Base-by-base conservation (phyloP, 225 moss, liverwort and hornwort genomes). In the Anthoceros angustus region DNA sequence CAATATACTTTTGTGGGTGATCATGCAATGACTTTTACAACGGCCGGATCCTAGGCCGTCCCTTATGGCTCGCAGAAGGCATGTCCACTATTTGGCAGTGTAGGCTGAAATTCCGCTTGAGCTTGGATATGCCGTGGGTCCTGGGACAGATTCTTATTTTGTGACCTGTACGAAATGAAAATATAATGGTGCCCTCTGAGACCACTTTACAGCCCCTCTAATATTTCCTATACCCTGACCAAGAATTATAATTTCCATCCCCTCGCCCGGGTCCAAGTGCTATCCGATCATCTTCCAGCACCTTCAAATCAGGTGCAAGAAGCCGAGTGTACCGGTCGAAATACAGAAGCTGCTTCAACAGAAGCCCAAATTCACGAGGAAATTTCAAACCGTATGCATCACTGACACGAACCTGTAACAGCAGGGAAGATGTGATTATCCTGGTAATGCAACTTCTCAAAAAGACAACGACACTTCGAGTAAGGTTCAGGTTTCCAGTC, bases 241-340 rank as follows among this genome's bases (percentile, higher is more conserved):
- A 12, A 12, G 46, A 12, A 48, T 18, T 12, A 48, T 48, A 2
- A 48, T 0, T 1, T 18, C 46, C 46, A 5, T 23, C 23, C n/a
- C n/a, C n/a, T 23, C n/a, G 23, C n/a, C n/a, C n/a, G n/a, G n/a
- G n/a, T 20, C 18, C 78, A 46, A 86, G 85, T 39, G 76, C 69
- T 40, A 95, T 80, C 12, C 91, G 88, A 42, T 82, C 85, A 39
- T 95, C 95, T 61, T 91, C 85, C 3, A 95, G 72, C 60, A 95
- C 86, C 73, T 91, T 91, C 73, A 95, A 77, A 43, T 80, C 73
- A 9, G 91, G 95, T 45, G 95, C 95, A 66, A 95, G 81, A 62
- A 95, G 65, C 76, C 83, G 86, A 15, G 95, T 91, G 69, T 95
- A 95, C 49, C 91, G 88, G 72, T 95, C 91, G 12, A 95, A 95